Evolutionary conservation across 305 asterid species (phyloP).

Genomic region (Andrographis paniculata): DNA sequence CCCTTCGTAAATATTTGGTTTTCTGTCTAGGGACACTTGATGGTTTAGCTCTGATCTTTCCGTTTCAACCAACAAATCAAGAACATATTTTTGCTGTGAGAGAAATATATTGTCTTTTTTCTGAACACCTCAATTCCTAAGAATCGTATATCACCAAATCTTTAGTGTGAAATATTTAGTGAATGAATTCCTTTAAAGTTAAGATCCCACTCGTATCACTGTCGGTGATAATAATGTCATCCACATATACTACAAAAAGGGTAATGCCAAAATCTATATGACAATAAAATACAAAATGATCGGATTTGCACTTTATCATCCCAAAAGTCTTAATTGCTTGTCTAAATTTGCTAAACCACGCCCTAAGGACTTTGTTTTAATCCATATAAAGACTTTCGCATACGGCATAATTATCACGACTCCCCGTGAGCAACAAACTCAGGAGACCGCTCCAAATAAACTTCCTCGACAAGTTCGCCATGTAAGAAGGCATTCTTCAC

Average conservation of each 20-base stretch:
- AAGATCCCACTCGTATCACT: too few species aligned
- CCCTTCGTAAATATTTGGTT: neutral
- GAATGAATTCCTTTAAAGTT: too few species aligned
- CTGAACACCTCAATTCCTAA: neutral
- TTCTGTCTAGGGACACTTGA: neutral
- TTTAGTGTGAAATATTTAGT: neutral
- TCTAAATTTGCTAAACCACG: neutral
- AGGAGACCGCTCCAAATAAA: slow-evolving; percentile 2
- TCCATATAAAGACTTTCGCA: neutral
- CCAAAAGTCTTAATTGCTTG: neutral
- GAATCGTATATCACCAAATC: neutral
- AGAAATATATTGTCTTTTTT: neutral
- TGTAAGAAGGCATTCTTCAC: neutral
- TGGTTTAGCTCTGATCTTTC: neutral
- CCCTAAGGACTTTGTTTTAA: neutral
- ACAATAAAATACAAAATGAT: neutral
- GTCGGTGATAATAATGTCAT: too few species aligned
- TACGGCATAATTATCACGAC: neutral
- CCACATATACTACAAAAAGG: too few species aligned
- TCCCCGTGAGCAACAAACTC: slow-evolving; percentile 1
- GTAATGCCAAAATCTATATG: neutral
- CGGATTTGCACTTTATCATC: neutral
- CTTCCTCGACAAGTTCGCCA: neutral
- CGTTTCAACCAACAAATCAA: neutral
- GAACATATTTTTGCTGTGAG: neutral